phyloP scores from a whole-genome alignment of 805 yeast species.

The Dipodascopsis tothii region DNA sequence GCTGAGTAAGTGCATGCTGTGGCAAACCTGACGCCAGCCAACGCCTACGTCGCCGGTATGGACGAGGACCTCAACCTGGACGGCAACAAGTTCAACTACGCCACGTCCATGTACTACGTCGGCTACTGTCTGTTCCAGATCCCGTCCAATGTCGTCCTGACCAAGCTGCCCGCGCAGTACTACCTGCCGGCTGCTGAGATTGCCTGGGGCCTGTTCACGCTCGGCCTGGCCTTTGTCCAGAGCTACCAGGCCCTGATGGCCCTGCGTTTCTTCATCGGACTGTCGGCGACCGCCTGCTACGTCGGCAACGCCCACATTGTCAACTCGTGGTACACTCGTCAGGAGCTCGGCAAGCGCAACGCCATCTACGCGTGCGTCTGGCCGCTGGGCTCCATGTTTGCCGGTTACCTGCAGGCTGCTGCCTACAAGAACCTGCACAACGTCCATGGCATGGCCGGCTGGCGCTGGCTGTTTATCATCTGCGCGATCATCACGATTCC shows the following conservation, averaged over 20 bases:
- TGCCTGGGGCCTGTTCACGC: slow-evolving; percentile 35
- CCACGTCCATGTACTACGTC: slow-evolving; percentile 35
- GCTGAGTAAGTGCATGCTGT: slow-evolving; percentile 27
- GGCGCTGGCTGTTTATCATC: slow-evolving; percentile 69
- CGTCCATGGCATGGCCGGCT: slow-evolving; percentile 47
- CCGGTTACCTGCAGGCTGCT: slow-evolving; percentile 59
- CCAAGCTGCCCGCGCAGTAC: slow-evolving; percentile 35
- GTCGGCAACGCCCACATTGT: slow-evolving; percentile 39
- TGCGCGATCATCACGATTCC: slow-evolving; percentile 54
- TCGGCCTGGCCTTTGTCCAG: slow-evolving; percentile 29
- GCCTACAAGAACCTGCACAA: slow-evolving; percentile 43
- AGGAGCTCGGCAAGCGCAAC: slow-evolving; percentile 54
- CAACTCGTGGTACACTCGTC: slow-evolving; percentile 47
- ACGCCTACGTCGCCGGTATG: slow-evolving; percentile 66
- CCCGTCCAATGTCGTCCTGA: slow-evolving; percentile 32
- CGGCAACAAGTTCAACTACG: slow-evolving; percentile 54
- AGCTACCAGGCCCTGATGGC: slow-evolving; percentile 29
- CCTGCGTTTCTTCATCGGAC: slow-evolving; percentile 37
- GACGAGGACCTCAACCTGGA: slow-evolving; percentile 45
- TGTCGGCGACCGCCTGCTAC: slow-evolving; percentile 38
- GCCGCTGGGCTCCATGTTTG: slow-evolving; percentile 52
- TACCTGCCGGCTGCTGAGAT: slow-evolving; percentile 34
- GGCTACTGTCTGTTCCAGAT: slow-evolving; percentile 35
- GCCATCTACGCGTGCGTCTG: slow-evolving; percentile 56
- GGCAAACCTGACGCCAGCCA: slow-evolving; percentile 31